Evolutionary conservation across 140 eudicot genomes (phyloP), one percentile per base, ranked within the genome.

Genomic region (Ambrosia hybrid): DNA sequence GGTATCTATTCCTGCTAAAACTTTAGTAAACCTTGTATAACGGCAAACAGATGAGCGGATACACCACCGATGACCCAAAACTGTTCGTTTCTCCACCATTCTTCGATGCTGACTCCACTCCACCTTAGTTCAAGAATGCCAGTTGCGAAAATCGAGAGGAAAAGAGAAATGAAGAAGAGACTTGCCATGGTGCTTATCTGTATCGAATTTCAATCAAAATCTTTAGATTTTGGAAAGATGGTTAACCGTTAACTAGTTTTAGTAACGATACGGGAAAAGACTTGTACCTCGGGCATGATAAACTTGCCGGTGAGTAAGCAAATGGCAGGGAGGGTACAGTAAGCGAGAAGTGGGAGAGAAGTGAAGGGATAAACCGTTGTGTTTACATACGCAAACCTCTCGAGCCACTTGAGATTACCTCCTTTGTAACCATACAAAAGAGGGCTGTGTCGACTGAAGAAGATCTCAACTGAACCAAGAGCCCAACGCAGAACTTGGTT

Each of bases 401-500:
- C 96, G 3, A 93, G 94, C 95, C 95, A 93, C 70, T 90, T 93
- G 13, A 93, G 91, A 46, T 93, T 87, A 13, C 98, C 97, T 51
- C 87, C 94, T 64, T 93, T 93, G 82, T 93, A 81, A 55, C 98
- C 98, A 43, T 93, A 93, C 93, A 73, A 87, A 38, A 83, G 65
- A 1, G 98, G 98, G 81, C 98, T 90, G 61, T 93, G 98, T 45
- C 95, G 92, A 68, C 98, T 93, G 75, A 93, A 93, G 69, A 93
- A 93, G 83, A 93, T 93, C 84, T 93, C 98, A 45, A 93, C 98
- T 3, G 98, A 93, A 11, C 98, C 98, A 37, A 93, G 95, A 59
- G 98, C 98, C 98, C 98, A 93, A 62, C 98, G 96, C 9, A 93
- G 92, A 70, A 92, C 98, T 88, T 92, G 98, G 78, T 92, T 89